phyloP scores from a whole-genome alignment of 768 basidiomycete genomes.

The Pleurotus platypus region DNA sequence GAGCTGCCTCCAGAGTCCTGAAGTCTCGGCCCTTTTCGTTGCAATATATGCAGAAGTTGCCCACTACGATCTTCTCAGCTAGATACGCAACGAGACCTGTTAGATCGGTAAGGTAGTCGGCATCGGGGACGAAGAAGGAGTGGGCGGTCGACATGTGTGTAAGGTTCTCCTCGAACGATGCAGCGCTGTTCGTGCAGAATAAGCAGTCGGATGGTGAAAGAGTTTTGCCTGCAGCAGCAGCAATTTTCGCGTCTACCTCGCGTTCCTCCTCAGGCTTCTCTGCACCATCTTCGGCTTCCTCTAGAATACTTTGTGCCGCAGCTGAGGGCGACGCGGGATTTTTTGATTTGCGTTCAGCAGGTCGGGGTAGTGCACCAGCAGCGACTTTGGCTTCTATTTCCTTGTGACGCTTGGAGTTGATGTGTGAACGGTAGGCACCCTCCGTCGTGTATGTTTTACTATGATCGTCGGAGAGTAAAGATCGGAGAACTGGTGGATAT shows the following conservation, averaged over 20 bases:
- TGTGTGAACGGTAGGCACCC: slow-evolving; percentile 85
- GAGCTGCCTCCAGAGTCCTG: slow-evolving; percentile 78
- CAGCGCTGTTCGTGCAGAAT: slow-evolving; percentile 65
- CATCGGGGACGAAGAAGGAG: slow-evolving; percentile 96
- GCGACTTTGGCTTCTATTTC: slow-evolving; percentile 63
- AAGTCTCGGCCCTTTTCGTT: slow-evolving; percentile 81
- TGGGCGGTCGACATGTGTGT: slow-evolving; percentile 85
- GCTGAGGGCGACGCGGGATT: slow-evolving; percentile 4
- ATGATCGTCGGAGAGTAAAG: background rate
- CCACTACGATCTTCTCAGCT: slow-evolving; percentile 91
- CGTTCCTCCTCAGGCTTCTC: slow-evolving; percentile 25
- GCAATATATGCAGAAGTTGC: slow-evolving; percentile 91
- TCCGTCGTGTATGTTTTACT: slow-evolving; percentile 90
- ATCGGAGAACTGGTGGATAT: slow-evolving; percentile 1
- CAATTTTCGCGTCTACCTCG: slow-evolving; percentile 72
- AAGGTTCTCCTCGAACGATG: slow-evolving; percentile 62
- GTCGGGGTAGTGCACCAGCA: slow-evolving; percentile 11
- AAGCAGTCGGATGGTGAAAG: slow-evolving; percentile 72
- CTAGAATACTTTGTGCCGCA: slow-evolving; percentile 25
- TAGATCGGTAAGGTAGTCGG: slow-evolving; percentile 83
- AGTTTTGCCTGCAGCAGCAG: slow-evolving; percentile 55
- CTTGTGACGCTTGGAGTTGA: slow-evolving; percentile 86
- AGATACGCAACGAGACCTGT: slow-evolving; percentile 81
- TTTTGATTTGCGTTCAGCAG: slow-evolving; percentile 10
- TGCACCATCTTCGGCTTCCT: slow-evolving; percentile 33